These are phyloP conservation scores for Yamadazyma songkhlaensis DNA, from an alignment of 1,139 yeast genomes.

Conservation along the genomic window DNA sequence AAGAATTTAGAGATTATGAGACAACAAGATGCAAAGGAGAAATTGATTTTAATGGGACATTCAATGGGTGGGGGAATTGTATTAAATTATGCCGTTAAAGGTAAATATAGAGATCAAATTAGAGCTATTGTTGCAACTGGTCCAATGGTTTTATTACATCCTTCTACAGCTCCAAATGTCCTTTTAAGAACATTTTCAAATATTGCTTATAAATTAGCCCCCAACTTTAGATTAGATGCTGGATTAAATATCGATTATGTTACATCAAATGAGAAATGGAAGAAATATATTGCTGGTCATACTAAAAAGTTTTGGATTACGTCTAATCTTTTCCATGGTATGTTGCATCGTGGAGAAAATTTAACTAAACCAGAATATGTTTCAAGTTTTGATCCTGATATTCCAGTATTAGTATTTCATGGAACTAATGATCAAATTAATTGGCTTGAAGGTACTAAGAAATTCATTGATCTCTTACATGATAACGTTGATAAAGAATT, in stretches of 20 bases:
- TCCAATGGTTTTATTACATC: constrained; percentile 64
- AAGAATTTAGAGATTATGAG: constrained; percentile 23
- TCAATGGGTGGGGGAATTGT: constrained; percentile 96
- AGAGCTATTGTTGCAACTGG: constrained; percentile 60
- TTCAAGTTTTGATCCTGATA: constrained; percentile 37
- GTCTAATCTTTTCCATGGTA: constrained; percentile 51
- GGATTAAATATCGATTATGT: constrained; percentile 52
- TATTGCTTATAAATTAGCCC: constrained; percentile 46
- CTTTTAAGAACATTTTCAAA: constrained; percentile 46
- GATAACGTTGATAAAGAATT: constrained; percentile 28
- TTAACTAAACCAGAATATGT: constrained; percentile 44
- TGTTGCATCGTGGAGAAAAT: constrained; percentile 59
- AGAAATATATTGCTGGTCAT: constrained; percentile 36
- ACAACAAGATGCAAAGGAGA: constrained; percentile 36
- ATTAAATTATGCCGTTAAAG: constrained; percentile 70
- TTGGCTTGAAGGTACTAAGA: constrained; percentile 50
- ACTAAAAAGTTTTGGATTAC: constrained; percentile 44
- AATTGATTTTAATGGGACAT: constrained; percentile 70
- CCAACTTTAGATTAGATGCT: constrained; percentile 56
- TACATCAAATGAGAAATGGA: constrained; percentile 53
- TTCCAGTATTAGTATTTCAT: constrained; percentile 49
- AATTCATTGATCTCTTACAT: constrained; percentile 40
- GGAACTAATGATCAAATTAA: constrained; percentile 48
- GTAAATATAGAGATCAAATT: constrained; percentile 53
- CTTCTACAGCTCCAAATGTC: constrained; percentile 55